A percentile compares a stretch with the other conserved stretches of the same genome.
Conservation (phyloP, 257 asterid genomes). For the Echites panduratus region DNA sequence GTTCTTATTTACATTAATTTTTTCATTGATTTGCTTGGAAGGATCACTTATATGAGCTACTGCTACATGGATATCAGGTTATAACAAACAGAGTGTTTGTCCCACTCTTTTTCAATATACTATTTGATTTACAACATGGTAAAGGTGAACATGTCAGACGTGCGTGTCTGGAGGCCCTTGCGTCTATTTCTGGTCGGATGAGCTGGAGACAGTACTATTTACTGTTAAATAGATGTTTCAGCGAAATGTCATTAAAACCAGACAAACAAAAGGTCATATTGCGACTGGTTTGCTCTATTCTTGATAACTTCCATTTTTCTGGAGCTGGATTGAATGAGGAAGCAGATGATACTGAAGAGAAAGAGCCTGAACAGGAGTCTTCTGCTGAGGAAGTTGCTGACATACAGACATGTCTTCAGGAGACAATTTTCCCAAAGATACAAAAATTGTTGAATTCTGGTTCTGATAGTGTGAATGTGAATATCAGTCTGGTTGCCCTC, state of each 20-base stretch:
- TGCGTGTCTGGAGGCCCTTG: constrained; percentile 76
- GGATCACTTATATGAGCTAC: constrained; percentile 12
- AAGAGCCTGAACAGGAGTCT: constrained; percentile 26
- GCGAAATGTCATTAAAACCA: constrained; percentile 54
- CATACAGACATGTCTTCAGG: constrained; percentile 49
- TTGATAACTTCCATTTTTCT: constrained; percentile 68
- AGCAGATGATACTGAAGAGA: constrained; percentile 32
- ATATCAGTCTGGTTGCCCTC: constrained; percentile 66
- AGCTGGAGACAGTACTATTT: constrained; percentile 64
- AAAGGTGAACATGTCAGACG: constrained; percentile 82
- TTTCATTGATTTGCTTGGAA: neutral
- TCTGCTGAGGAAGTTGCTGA: constrained; percentile 23
- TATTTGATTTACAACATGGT: constrained; percentile 63
- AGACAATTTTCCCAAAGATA: constrained; percentile 66
- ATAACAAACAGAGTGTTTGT: constrained; percentile 63
- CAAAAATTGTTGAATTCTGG: constrained; percentile 60
- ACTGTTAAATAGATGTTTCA: constrained; percentile 65
- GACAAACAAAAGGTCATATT: constrained; percentile 65
- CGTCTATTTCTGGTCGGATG: constrained; percentile 71
- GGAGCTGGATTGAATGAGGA: constrained; percentile 34
- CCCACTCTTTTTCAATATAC: constrained; percentile 74
- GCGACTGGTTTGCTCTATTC: constrained; percentile 68
- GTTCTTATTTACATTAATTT: constrained; percentile 1
- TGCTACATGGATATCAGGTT: constrained; percentile 33
- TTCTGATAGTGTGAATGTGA: constrained; percentile 67